Evolutionary conservation across 2,329 filamentous ascomycete species (phyloP).

Genomic region (Coniochaeta sp.): DNA sequence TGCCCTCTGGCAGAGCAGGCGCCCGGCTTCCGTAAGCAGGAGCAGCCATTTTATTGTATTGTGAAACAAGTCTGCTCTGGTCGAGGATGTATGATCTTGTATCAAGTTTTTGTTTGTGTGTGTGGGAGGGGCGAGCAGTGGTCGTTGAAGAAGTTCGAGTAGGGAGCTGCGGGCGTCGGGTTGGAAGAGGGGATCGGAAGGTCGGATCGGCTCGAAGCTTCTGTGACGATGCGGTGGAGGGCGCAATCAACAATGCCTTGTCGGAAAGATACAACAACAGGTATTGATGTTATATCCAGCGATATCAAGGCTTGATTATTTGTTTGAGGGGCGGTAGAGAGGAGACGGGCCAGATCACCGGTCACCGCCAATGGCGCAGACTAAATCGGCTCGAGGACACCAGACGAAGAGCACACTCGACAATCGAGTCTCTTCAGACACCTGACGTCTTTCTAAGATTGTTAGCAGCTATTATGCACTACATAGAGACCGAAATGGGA

Average conservation of each 20-base stretch:
- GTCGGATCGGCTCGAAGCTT: neutral
- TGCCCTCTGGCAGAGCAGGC: conserved; percentile 11
- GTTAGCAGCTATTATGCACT: neutral
- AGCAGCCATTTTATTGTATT: conserved; percentile 33
- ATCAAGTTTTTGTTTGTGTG: neutral
- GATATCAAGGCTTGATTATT: neutral
- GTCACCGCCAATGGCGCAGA: conserved; percentile 1
- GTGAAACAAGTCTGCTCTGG: neutral
- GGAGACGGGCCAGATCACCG: neutral
- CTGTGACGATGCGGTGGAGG: neutral
- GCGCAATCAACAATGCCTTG: neutral
- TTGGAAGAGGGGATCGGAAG: neutral
- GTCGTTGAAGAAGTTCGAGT: neutral
- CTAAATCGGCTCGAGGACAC: neutral
- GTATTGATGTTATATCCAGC: neutral
- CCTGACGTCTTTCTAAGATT: neutral
- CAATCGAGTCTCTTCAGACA: neutral
- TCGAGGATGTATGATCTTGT: neutral
- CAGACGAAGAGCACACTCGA: neutral
- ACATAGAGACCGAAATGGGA: neutral
- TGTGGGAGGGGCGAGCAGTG: neutral
- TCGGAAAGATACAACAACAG: neutral
- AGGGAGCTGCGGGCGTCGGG: neutral
- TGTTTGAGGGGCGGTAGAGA: neutral
- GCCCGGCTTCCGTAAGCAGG: conserved; percentile 33